Conservation (phyloP, 306 rosid species). For the Lathyrus oleraceus region DNA sequence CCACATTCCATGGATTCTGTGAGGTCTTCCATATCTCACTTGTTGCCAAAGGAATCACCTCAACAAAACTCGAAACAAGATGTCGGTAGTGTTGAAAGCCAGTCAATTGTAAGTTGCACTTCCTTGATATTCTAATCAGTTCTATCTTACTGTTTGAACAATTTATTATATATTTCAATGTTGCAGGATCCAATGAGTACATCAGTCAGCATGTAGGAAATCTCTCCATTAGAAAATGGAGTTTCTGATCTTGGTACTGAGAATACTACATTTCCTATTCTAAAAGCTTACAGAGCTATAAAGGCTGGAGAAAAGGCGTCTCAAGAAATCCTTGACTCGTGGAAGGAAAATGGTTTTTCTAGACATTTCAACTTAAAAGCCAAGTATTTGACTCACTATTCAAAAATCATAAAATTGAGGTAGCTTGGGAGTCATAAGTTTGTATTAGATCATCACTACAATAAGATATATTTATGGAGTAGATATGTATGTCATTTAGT, state of each 20-base stretch:
- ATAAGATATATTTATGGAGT: no score
- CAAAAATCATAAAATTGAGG: neutral
- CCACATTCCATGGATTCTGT: conserved; percentile 80
- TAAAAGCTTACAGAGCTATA: conserved; percentile 49
- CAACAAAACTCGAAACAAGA: conserved; percentile 35
- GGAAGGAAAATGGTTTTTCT: conserved; percentile 90
- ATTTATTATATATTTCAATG: conserved; percentile 2
- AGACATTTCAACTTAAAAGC: conserved; percentile 47
- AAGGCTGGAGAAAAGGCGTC: conserved; percentile 78
- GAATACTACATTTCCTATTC: conserved; percentile 33
- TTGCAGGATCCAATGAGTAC: conserved; percentile 55
- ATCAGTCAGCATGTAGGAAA: conserved; percentile 46
- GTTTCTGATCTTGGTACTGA: conserved; percentile 44
- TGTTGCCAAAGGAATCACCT: conserved; percentile 47
- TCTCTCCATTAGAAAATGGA: conserved; percentile 42
- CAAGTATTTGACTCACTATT: conserved; percentile 8
- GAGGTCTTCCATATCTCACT: conserved; percentile 60
- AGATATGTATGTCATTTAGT: no score
- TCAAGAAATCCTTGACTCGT: conserved; percentile 53
- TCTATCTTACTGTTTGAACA: conserved; percentile 11
- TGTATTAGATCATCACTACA: no score
- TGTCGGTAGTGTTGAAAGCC: neutral
- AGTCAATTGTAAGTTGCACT: conserved; percentile 52
- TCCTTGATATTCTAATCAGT: conserved; percentile 14
- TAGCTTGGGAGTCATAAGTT: no score